Conservation (phyloP, 352 stramenopile genomes). For the Phytophthora boehmeriae region DNA sequence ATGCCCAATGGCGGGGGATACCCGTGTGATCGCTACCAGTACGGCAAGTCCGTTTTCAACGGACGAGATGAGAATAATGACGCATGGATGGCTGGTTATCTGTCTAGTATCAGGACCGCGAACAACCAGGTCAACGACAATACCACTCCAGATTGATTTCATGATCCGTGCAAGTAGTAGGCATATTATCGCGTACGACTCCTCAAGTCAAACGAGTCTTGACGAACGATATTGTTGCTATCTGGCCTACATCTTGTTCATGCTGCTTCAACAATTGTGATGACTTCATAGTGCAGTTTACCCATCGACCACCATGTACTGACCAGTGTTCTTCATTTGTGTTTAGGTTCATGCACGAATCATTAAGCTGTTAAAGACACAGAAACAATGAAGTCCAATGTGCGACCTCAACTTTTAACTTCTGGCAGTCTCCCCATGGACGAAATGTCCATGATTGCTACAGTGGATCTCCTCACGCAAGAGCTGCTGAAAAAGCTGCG, state of each 20-base stretch:
- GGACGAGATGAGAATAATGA: conserved; percentile 42
- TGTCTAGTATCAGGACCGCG: conserved; percentile 22
- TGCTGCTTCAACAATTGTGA: too few species aligned
- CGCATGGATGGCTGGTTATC: conserved; percentile 38
- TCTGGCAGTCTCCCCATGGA: neutral
- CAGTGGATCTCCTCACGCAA: conserved; percentile 11
- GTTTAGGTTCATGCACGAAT: too few species aligned
- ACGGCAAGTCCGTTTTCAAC: conserved; percentile 51
- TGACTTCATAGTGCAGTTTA: too few species aligned
- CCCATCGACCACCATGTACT: too few species aligned
- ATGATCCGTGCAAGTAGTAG: too few species aligned
- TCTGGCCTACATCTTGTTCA: too few species aligned
- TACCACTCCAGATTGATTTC: conserved; percentile 19
- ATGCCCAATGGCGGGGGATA: conserved; percentile 51
- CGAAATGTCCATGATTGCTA: neutral
- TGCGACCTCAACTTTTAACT: conserved; percentile 3
- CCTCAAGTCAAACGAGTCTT: too few species aligned
- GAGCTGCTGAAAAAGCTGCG: conserved; percentile 4
- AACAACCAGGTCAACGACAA: conserved; percentile 40
- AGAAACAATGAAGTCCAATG: conserved; percentile 3
- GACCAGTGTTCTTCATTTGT: too few species aligned
- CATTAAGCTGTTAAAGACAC: too few species aligned
- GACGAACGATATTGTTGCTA: too few species aligned
- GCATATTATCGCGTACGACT: too few species aligned
- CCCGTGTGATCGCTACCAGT: conserved; percentile 60